These are phyloP conservation scores for Petunia hybrid DNA, from an alignment of 305 asterid genomes.

Conservation along the genomic window DNA sequence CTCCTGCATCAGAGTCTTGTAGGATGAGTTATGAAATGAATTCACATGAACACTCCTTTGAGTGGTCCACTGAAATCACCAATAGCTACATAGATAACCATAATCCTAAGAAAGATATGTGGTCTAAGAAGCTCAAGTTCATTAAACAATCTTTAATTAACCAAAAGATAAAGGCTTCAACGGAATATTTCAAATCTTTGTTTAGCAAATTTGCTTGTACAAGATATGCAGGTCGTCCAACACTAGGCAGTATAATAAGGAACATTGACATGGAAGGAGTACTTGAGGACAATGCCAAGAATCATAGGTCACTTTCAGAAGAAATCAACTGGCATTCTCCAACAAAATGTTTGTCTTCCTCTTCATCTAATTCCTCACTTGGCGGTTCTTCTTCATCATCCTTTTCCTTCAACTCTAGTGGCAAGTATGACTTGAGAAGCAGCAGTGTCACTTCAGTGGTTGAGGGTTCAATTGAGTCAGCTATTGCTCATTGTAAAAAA, in stretches of 20 bases:
- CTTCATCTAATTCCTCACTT: slow-evolving; percentile 55
- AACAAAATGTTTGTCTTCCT: too few species aligned
- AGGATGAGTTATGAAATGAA: slow-evolving; percentile 65
- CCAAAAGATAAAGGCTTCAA: slow-evolving; percentile 67
- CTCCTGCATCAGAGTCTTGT: slow-evolving; percentile 72
- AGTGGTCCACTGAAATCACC: slow-evolving; percentile 67
- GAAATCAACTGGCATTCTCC: too few species aligned
- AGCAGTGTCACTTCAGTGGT: neutral
- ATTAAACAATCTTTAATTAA: slow-evolving; percentile 51
- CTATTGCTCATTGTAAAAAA: neutral
- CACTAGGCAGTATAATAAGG: slow-evolving; percentile 49
- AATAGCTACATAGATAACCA: slow-evolving; percentile 41
- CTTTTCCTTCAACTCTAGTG: too few species aligned
- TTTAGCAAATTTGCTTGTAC: slow-evolving; percentile 53
- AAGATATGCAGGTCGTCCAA: too few species aligned
- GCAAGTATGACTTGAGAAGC: neutral
- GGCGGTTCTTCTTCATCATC: slow-evolving; percentile 43
- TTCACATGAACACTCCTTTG: slow-evolving; percentile 63
- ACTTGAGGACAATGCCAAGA: slow-evolving; percentile 32
- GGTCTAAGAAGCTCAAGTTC: slow-evolving; percentile 62
- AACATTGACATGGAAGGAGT: slow-evolving; percentile 42
- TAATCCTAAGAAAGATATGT: slow-evolving; percentile 44
- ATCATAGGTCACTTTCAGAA: slow-evolving; percentile 66
- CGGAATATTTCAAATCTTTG: slow-evolving; percentile 52
- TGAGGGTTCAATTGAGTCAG: neutral